Evolutionary conservation across 2,329 filamentous ascomycete genomes (phyloP), one percentile per base, ranked within the genome.

Genomic region (Talaromyces verruculosus): DNA sequence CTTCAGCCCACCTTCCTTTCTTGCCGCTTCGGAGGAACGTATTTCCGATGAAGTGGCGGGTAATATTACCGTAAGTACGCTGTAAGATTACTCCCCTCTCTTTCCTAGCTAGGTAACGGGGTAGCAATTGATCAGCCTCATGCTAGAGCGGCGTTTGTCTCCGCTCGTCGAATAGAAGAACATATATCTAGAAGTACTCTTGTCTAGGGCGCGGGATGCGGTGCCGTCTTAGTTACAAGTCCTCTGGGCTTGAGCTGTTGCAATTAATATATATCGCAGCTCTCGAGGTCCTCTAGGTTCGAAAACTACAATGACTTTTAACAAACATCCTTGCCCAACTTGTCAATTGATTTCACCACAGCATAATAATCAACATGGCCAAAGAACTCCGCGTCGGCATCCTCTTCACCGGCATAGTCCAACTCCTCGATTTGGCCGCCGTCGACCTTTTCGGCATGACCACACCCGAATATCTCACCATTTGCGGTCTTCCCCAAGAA

Each of bases 401-500:
- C 49, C 75, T 81, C 35, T 67, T 81, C 15, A 69, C 74, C 35
- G 69, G 72, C 10, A 69, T 71, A 1, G 72, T 79, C 49, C 78
- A 81, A 70, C 74, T 80, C 62, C 73, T 81, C 39, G 78, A 81
- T 66, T 67, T 79, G 45, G 71, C 75, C 13, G 70, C 74, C 19
- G 70, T 80, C 10, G 78, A 81, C 65, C 72, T 79, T 49, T 73
- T 81, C 61, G 72, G 71, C 65, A 81, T 81, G 76, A 65, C 74
- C 17, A 72, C 68, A 2, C 72, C 72, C 2, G 55, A 61, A 25
- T 65, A 65, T 57, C 55, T 80, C 28, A 22, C 62, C 28, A 71
- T 70, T 35, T 73, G 74, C 67, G 67, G 72, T 5, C 70, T 79
- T 15, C 77, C 78, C 2, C 67, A 70, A 47, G 69, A 74, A 1